These are phyloP conservation scores for Neocucurbitaria cava DNA, from an alignment of 2,329 filamentous ascomycete species.

Conservation along the genomic window DNA sequence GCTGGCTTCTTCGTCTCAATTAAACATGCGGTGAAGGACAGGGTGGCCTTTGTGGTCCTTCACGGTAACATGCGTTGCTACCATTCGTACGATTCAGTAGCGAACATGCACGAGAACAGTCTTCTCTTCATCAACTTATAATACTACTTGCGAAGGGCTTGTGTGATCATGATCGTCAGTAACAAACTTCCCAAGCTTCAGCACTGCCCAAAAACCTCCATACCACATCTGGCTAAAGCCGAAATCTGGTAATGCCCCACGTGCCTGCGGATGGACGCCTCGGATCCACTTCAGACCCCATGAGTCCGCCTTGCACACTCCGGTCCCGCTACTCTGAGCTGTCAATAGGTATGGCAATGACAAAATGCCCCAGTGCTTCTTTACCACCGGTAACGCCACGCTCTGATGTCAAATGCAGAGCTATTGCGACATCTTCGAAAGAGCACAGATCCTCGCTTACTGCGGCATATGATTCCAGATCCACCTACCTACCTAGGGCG, in stretches of 20 bases:
- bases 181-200: background rate
- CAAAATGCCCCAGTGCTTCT: background rate
- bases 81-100: background rate
- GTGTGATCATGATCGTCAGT: background rate
- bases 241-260: background rate
- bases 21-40: slow-evolving; percentile 4
- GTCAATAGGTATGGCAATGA: background rate
- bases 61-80: background rate
- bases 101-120: background rate
- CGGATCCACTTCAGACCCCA: background rate
- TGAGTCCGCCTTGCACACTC: background rate
- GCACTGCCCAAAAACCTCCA: background rate
- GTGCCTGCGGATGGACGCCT: background rate
- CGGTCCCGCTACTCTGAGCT: too few species aligned
- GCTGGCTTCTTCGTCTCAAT: slow-evolving; percentile 18
- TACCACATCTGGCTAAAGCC: background rate
- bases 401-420: background rate
- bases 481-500: background rate
- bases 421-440: background rate
- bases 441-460: background rate
- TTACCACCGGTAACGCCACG: background rate
- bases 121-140: background rate
- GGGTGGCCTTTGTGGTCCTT: slow-evolving; percentile 6
- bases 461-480: background rate
- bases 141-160: background rate